Conservation (phyloP, 257 asterid species). For the Orobanche coerulescens region DNA sequence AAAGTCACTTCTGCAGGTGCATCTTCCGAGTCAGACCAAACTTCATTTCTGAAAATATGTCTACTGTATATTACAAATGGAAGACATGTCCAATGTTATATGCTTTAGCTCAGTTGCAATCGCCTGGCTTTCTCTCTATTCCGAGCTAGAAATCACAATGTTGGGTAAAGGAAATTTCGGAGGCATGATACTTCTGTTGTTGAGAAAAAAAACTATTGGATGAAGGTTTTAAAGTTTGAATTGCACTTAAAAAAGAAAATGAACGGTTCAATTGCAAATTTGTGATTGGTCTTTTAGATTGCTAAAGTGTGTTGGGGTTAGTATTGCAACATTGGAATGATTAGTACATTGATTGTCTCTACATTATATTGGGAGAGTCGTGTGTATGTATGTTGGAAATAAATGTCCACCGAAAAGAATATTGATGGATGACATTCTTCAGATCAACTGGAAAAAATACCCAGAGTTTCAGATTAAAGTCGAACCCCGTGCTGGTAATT, state of each 20-base stretch:
- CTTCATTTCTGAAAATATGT: neutral
- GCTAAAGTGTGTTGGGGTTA: too few species aligned
- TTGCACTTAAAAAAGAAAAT: neutral
- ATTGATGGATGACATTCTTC: slow-evolving; percentile 17
- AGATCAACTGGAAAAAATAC: slow-evolving; percentile 49
- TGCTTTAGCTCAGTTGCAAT: neutral
- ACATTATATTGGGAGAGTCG: neutral
- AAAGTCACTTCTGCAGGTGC: too few species aligned
- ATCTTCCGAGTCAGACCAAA: too few species aligned
- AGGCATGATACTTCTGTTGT: too few species aligned
- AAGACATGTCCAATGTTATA: neutral
- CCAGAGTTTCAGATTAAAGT: slow-evolving; percentile 36
- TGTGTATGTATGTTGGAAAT: slow-evolving; percentile 6
- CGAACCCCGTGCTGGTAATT: slow-evolving; percentile 23
- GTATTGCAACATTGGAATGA: neutral
- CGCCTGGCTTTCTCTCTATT: neutral
- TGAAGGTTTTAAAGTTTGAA: neutral
- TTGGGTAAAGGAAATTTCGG: too few species aligned
- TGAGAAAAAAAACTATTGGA: neutral
- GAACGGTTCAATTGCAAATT: neutral
- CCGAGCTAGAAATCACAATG: too few species aligned
- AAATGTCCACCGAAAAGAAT: neutral
- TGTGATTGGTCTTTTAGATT: too few species aligned
- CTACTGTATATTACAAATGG: neutral
- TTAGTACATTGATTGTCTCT: neutral